Evolutionary conservation across 192 early-diverging fungal genomes (phyloP), one percentile per base, ranked within the genome.

Genomic region (Chytriomyces sp.): DNA sequence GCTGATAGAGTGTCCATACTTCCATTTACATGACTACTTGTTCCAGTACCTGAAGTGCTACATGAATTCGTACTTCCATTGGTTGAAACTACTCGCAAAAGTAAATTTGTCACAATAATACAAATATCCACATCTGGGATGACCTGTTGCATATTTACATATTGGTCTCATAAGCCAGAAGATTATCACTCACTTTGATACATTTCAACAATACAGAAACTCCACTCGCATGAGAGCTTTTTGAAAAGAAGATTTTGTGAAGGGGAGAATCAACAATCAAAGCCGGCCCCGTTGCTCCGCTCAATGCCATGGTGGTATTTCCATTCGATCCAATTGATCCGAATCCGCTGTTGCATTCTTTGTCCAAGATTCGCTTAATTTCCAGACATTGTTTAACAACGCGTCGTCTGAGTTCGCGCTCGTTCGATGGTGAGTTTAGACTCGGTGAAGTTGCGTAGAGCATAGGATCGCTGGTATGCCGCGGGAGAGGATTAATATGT

Each of bases 291-390:
- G n/a, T 53, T 37, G 71, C 14, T 39, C 59, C 33, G 52, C 1
- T 5, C 26, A 82, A 53, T 78, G 28, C 28, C 56, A 53, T 70
- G 59, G n/a, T 25, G 14, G 17, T 14, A 25, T 25, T 32, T 12
- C 19, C 5, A 58, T 17, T 25, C 17, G 31, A 14, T 22, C n/a
- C 1, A 58, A 10, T 58, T 0, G 19, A 17, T 28, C 25, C 56
- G 1, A 28, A 1, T 14, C n/a, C 5, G 56, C 31, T 14, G 12
- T 36, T 22, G 12, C 77, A 76, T 53, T 83, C 84, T 44, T 83
- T 86, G 37, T 86, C 84, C 22, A 86, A 52, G 34, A 82, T 58
- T 32, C 81, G 64, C 64, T 83, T 85, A 26, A 85, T 52, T 58
- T 82, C 84, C 30, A 85, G 52, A 32, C 76, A 77, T 19, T 71